Base-by-base conservation (phyloP, 2,329 filamentous ascomycete genomes). In the Beauveria asiatica region DNA sequence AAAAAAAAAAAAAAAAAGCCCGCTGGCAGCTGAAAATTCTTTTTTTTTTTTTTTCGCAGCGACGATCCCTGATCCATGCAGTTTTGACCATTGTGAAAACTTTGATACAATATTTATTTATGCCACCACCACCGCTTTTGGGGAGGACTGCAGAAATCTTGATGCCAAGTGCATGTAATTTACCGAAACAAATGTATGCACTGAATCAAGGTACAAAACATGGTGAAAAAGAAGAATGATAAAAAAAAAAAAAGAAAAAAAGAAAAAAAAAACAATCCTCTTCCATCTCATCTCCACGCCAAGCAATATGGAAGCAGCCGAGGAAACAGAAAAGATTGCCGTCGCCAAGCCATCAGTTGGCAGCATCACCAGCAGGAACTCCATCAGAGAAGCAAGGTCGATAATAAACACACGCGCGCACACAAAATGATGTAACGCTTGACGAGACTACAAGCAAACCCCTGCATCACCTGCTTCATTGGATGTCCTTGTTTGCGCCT, bases 221-320 rank as follows among this genome's bases (percentile, higher is more conserved):
- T 33, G 11, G 30, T 11, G 5, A 13, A 5, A 33, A 33, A 33
- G 11, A 33, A 33, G 11, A 13, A 13, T 9, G 27, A 30, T 8
- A 1, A 13, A 5, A 33, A 33, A 33, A 5, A 13, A 33, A 33
- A 1, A 5, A 13, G 4, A 5, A 33, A 13, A 10, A 11, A 11
- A 33, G 2, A 13, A 33, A 30, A 9, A 16, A 7, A 21, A 16
- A 7, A 25, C 5, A 46, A 46, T 5, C 17, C 17, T 25, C 46
- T 7, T 23, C 33, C 56, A 39, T 51, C 46, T 33, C 56, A 44
- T 58, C 17, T 42, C 45, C 21, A 39, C 46, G 56, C 56, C 56
- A 58, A 58, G 56, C 30, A 19, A 58, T 23, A 51, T 58, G 45
- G 46, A 58, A 58, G 56, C 46, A 23, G 21, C 56, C 56, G 37